These are phyloP conservation scores for Acer yangbiense DNA, from an alignment of 345 rosid species.

Conservation along the genomic window DNA sequence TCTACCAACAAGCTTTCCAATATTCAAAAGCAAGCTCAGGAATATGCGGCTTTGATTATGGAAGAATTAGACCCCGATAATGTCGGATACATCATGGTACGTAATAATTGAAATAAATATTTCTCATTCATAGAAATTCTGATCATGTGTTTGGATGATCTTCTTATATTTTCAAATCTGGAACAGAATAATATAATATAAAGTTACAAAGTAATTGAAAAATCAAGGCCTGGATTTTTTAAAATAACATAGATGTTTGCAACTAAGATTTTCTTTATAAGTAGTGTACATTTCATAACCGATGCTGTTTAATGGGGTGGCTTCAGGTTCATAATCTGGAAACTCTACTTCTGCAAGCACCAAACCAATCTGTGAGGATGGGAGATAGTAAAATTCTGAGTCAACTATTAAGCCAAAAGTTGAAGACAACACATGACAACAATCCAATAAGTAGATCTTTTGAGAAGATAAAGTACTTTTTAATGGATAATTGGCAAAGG, in stretches of 20 bases:
- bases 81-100: conserved; percentile 79
- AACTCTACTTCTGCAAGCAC: conserved; percentile 72
- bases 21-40: conserved; percentile 82
- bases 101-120: no score
- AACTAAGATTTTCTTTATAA: no score
- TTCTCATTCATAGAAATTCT: no score
- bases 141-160: no score
- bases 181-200: no score
- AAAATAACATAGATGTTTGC: no score
- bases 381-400: conserved; percentile 71
- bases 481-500: conserved; percentile 85
- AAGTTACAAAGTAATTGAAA: no score
- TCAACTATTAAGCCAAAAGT: conserved; percentile 80
- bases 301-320: background rate
- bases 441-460: conserved; percentile 52
- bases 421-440: conserved; percentile 64
- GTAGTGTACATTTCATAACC: no score
- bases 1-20: conserved; percentile 84
- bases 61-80: conserved; percentile 90
- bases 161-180: no score
- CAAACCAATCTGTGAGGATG: conserved; percentile 67
- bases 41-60: conserved; percentile 85
- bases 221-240: no score
- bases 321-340: conserved; percentile 71
- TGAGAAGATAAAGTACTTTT: conserved; percentile 53